Base-by-base conservation (phyloP, 2,329 filamentous ascomycete species). In the Aspergillus hortae region DNA sequence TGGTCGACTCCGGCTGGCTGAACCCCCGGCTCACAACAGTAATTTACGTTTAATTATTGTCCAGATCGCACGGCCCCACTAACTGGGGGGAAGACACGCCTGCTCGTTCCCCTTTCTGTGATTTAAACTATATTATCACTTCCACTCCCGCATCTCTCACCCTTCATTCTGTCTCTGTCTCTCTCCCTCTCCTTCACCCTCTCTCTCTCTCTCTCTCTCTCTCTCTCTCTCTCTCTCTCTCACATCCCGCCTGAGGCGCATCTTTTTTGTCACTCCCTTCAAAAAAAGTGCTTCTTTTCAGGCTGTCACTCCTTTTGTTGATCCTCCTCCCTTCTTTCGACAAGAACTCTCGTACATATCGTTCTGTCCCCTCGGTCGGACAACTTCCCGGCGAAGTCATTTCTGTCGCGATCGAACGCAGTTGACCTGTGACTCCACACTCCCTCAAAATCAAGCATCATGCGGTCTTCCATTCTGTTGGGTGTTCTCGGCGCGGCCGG, bases 301-400 rank as follows among this genome's bases (percentile, higher is more conserved):
- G 67, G 61, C 62, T 64, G 67, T 67, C 67, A 65, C 58, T 70
- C 67, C 40, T 67, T 61, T 69, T 64, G 49, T 53, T 49, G 41
- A 54, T 53, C 56, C 48, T 48, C 43, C 25, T 38, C 49, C 49
- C 43, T 41, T 38, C 23, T 47, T 12, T 47, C 46, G 54, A 54
- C 52, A 53, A 55, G 42, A 49, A 52, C 38, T 33, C 38, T 33
- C 56, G 49, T 57, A 59, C 46, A 53, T 50, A 56, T 47, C 21
- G 44, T 35, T 44, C 46, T 45, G 27, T 41, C 45, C 36, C 36
- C 46, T 55, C 49, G 53, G 30, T 54, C 50, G 49, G 33, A 49
- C 46, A 56, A 61, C 67, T 72, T 72, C 69, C 68, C 62, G 70
- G 67, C 50, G 68, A 72, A 72, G 69, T 65, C 50, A 35, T 56